Base-by-base conservation (phyloP, 805 yeast genomes). In the Metschnikowia cerradonensis region DNA sequence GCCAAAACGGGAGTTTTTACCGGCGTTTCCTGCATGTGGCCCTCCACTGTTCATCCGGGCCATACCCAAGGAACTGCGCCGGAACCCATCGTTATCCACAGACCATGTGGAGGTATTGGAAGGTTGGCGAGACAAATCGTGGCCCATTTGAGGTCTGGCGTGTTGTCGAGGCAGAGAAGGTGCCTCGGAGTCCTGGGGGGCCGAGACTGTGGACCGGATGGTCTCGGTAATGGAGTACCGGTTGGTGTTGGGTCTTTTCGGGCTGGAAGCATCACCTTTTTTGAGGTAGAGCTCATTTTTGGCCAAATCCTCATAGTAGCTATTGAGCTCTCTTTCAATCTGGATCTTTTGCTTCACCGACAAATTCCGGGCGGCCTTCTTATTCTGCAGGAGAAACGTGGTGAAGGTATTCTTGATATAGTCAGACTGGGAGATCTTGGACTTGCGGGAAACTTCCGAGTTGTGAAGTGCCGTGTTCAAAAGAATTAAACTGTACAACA, bases 401-500 rank as follows among this genome's bases (percentile, higher is more conserved):
- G 69, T 56, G 57, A 72, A 68, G 17, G 78, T 73, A 61, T 73
- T 73, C 40, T 63, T 62, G 51, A 73, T 70, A 55, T 72, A 74
- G 58, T 73, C 78, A 14, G 64, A 56, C 56, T 73, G 76, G 42
- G 70, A 66, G 43, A 73, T 73, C 53, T 67, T 70, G 34, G 70
- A 64, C 51, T 68, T 71, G 50, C 63, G 68, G 54, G 63, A 66
- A 14, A 73, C 61, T 54, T 70, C 77, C 6, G 65, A 60, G 51
- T 84, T 84, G 68, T 88, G 90, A 36, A 88, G 68, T 49, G 90
- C 90, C 0, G 96, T 86, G 66, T 89, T 89, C 48, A 88, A 72
- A 47, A 89, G 76, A 47, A 89, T 73, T 57, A 89, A 68, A 2
- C 90, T 78, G 66, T 88, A 89, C 35, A 88, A 75, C 3, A 88